These are phyloP conservation scores for Ophiostoma triangulosporum DNA, from an alignment of 2,329 filamentous ascomycete genomes.

Conservation along the genomic window DNA sequence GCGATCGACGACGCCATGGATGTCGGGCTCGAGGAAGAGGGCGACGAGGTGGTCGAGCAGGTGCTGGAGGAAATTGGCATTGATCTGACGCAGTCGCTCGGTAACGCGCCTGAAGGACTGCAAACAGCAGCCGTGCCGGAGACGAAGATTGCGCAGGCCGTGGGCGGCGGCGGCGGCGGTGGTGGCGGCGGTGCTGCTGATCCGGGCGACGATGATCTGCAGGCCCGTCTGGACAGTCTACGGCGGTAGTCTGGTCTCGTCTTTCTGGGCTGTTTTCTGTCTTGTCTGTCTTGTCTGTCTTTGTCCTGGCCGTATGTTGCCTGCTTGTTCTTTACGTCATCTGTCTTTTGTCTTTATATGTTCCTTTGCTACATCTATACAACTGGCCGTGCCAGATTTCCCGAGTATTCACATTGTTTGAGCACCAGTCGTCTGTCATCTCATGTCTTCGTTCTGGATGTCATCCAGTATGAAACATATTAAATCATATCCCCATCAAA, in stretches of 20 bases:
- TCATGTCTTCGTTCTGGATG: no score
- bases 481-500: no score
- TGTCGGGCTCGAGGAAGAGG: slow-evolving; percentile 79
- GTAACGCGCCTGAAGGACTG: slow-evolving; percentile 76
- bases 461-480: no score
- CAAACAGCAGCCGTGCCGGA: slow-evolving; percentile 62
- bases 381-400: no score
- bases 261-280: background rate
- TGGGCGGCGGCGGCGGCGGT: slow-evolving; percentile 50
- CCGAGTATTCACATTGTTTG: no score
- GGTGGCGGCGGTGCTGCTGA: slow-evolving; percentile 25
- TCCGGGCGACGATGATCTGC: slow-evolving; percentile 77
- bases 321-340: background rate
- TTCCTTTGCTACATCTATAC: no score
- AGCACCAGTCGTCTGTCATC: no score
- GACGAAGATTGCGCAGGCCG: slow-evolving; percentile 69
- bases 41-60: slow-evolving; percentile 92
- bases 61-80: slow-evolving; percentile 94
- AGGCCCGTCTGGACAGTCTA: slow-evolving; percentile 83
- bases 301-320: no score
- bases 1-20: slow-evolving; percentile 96
- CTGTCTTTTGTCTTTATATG: background rate
- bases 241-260: slow-evolving; percentile 34
- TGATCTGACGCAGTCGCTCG: slow-evolving; percentile 77
- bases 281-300: background rate